Percentiles rank a stretch among this genome's conserved stretches.
Conservation (phyloP, 192 early-diverging fungal genomes). For the Coemansia sp. region DNA sequence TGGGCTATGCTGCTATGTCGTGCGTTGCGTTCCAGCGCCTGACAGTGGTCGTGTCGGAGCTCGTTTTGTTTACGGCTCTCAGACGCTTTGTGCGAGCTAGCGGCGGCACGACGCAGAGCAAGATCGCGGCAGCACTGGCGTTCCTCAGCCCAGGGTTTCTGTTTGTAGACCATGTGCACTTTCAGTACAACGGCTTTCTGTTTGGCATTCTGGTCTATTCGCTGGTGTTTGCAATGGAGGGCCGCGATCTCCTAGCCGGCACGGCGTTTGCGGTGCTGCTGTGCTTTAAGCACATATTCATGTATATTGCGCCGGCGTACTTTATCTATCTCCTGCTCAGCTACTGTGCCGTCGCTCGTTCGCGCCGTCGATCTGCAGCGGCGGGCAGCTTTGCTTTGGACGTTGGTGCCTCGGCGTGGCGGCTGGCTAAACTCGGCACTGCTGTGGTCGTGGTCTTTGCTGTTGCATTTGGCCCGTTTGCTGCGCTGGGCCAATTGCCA, state of each 20-base stretch:
- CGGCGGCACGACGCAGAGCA: slow-evolving; percentile 24
- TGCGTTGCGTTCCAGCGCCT: slow-evolving; percentile 87
- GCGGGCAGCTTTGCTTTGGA: background rate
- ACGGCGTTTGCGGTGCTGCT: slow-evolving; percentile 84
- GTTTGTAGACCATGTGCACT: slow-evolving; percentile 96
- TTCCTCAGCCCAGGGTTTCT: slow-evolving; percentile 74
- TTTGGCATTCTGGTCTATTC: slow-evolving; percentile 87
- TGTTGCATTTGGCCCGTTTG: slow-evolving; percentile 84
- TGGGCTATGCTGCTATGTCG: slow-evolving; percentile 63
- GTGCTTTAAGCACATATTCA: slow-evolving; percentile 98
- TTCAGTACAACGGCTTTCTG: slow-evolving; percentile 97
- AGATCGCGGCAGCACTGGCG: slow-evolving; percentile 60
- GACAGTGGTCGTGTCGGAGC: slow-evolving; percentile 82
- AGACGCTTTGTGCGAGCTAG: slow-evolving; percentile 51
- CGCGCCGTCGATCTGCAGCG: background rate
- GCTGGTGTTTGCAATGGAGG: slow-evolving; percentile 72
- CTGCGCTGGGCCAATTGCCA: slow-evolving; percentile 67
- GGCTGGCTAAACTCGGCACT: slow-evolving; percentile 68
- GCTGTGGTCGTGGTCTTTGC: slow-evolving; percentile 72
- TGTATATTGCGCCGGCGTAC: slow-evolving; percentile 90
- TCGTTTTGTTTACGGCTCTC: slow-evolving; percentile 73
- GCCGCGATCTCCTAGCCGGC: slow-evolving; percentile 57
- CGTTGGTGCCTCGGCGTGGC: slow-evolving; percentile 13
- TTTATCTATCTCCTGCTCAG: slow-evolving; percentile 84
- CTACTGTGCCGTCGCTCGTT: slow-evolving; percentile 65